Base-by-base conservation (phyloP, 306 rosid genomes). In the Mucuna pruriens region DNA sequence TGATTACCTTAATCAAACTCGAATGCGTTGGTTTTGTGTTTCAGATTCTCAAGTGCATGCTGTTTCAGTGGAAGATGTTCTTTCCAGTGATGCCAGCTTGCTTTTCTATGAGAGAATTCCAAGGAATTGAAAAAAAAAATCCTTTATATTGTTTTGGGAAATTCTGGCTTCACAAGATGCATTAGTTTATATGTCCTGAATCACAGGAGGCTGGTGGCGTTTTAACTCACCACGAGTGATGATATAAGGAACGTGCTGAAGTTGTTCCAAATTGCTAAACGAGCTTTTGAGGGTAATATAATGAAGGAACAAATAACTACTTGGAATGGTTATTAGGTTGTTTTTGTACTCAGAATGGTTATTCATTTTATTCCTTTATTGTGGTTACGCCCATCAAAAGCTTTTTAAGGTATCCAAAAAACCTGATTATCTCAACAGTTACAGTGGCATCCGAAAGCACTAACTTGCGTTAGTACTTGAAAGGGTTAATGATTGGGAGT, bases 51-150 rank as follows among this genome's bases (percentile, higher is more conserved):
- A 89, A 57, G 97, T 93, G 71, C 82, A 76, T 29, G n/a, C 83
- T 67, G 97, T 90, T 70, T 85, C 97, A 58, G 86, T 88, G 80
- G 85, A 87, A 49, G 91, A 86, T 38, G 97, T 95, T 79, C 90
- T 93, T 84, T 87, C 90, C 16, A 90, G 91, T 16, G 94, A 93
- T 79, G 99, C 99, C 44, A 95, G 94, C 90, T 52, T 95, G 93
- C 92, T 95, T 42, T 95, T 95, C 92, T 95, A 91, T 29, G 98
- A 91, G 88, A 89, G 85, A 85, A 84, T 90, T 76, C 71, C 79
- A 67, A 65, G 71, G 44, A 79, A 76, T 86, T 86, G 82, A 84
- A 62, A 79, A 84, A 62, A 79, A 49, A 31, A 17, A 6, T 9
- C 62, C 52, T 13, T 45, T 19, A 9, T 46, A 1, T 48, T 84